A percentile compares a stretch with the other conserved stretches of the same genome.
These are phyloP conservation scores for Pyrus communis DNA, from an alignment of 306 rosid genomes.

Conservation along the genomic window DNA sequence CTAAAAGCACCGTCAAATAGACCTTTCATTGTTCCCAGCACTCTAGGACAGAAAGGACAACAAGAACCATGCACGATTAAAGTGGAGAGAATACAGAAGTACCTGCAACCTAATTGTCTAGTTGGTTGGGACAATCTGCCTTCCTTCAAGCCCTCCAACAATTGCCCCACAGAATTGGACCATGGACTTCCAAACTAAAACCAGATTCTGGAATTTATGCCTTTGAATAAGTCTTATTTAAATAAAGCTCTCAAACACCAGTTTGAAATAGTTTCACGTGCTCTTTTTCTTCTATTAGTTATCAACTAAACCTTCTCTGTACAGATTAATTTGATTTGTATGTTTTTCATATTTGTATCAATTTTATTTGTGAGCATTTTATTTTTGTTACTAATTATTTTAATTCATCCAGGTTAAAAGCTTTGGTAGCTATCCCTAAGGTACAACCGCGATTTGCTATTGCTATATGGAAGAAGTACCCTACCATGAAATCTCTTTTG, in stretches of 20 bases:
- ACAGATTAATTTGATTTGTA: not conserved
- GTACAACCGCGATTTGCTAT: conserved; percentile 90
- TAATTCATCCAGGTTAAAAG: conserved; percentile 64
- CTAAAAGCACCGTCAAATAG: not conserved
- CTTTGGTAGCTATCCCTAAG: conserved; percentile 90
- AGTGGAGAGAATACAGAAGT: not conserved
- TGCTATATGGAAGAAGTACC: conserved; percentile 85
- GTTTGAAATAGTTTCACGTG: not conserved
- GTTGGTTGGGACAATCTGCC: not conserved
- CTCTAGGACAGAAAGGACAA: not conserved
- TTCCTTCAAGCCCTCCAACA: not conserved
- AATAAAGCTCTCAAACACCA: not conserved
- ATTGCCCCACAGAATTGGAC: not conserved
- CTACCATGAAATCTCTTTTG: conserved; percentile 83
- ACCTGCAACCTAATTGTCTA: not conserved
- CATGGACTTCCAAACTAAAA: not conserved
- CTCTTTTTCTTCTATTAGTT: not conserved
- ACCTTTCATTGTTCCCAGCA: not conserved
- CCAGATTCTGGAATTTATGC: not conserved
- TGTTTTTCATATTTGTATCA: not conserved
- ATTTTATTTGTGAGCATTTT: not conserved
- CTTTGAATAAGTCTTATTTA: not conserved
- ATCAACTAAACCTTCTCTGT: not conserved
- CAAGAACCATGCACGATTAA: not conserved
- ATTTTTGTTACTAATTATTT: not conserved